Conservation (phyloP, 2,329 filamentous ascomycete genomes). For the Nectriaceae sp. region DNA sequence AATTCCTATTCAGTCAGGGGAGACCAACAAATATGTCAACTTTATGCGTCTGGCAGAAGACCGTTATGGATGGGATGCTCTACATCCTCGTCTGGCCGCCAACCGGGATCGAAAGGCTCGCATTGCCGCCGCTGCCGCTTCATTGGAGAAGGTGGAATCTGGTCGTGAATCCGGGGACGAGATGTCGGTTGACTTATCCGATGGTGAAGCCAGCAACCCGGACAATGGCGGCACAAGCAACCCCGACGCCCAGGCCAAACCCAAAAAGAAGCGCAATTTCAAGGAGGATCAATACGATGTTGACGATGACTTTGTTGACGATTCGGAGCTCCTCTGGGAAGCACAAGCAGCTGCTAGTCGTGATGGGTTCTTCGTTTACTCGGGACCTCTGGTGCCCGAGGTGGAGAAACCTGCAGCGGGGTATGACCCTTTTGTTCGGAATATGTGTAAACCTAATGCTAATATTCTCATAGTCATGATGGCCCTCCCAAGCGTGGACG, state of each 20-base stretch:
- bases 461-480: slow-evolving; percentile 62
- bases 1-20: slow-evolving; percentile 72
- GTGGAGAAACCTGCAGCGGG: slow-evolving; percentile 69
- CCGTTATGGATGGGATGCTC: slow-evolving; percentile 89
- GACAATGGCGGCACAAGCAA: slow-evolving; percentile 72
- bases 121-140: slow-evolving; percentile 85
- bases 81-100: slow-evolving; percentile 88
- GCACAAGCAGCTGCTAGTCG: slow-evolving; percentile 91
- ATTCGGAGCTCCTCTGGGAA: slow-evolving; percentile 94
- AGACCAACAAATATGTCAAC: slow-evolving; percentile 90
- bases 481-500: slow-evolving; percentile 71
- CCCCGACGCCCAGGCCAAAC: slow-evolving; percentile 62
- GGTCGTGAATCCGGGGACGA: slow-evolving; percentile 74
- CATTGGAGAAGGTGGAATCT: slow-evolving; percentile 74
- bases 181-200: slow-evolving; percentile 78
- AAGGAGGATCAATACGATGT: slow-evolving; percentile 84
- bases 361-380: slow-evolving; percentile 98
- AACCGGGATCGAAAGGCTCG: slow-evolving; percentile 85
- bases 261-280: slow-evolving; percentile 79
- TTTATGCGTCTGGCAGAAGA: slow-evolving; percentile 93
- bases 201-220: slow-evolving; percentile 79
- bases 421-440: slow-evolving; percentile 40
- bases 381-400: slow-evolving; percentile 85
- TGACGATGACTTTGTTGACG: slow-evolving; percentile 84
- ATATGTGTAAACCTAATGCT: slow-evolving; percentile 35